phyloP scores from a whole-genome alignment of 2,329 filamentous ascomycete genomes.

The Teratosphaeria destructans region DNA sequence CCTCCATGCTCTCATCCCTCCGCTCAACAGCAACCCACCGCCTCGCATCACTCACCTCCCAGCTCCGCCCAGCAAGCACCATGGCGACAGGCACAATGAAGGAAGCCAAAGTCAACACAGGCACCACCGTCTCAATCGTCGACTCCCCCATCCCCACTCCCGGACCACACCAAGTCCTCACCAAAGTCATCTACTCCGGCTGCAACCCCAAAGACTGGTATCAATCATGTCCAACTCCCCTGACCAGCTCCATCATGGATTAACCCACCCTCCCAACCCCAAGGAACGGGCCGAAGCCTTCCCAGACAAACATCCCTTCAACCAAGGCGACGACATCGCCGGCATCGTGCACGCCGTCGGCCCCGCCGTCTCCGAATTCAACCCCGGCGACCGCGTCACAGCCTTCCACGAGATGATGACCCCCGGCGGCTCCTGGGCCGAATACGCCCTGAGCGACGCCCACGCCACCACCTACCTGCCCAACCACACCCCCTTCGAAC shows the following conservation, averaged over 20 bases:
- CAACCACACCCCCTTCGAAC: constrained; percentile 33
- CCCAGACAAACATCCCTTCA: constrained; percentile 9
- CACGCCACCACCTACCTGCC: constrained; percentile 49
- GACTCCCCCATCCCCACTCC: constrained; percentile 35
- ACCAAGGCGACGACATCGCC: constrained; percentile 27
- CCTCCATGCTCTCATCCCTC: neutral
- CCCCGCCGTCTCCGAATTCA: constrained; percentile 46
- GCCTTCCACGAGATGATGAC: constrained; percentile 45
- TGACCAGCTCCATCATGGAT: neutral
- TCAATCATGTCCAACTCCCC: neutral
- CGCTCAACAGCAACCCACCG: neutral
- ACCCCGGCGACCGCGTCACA: constrained; percentile 46
- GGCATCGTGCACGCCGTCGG: constrained; percentile 45
- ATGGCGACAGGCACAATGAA: constrained; percentile 18
- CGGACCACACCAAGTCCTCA: constrained; percentile 21
- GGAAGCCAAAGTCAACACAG: constrained; percentile 26
- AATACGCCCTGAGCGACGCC: constrained; percentile 48
- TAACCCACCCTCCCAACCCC: neutral
- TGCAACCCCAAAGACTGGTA: constrained; percentile 25
- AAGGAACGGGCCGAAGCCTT: constrained; percentile 7
- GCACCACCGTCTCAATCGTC: constrained; percentile 27
- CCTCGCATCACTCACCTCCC: neutral
- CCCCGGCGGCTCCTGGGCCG: constrained; percentile 46
- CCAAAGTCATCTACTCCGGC: constrained; percentile 22
- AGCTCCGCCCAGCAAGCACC: neutral